Base-by-base conservation (phyloP, 306 rosid genomes). In the Lathyrus tuberosus region DNA sequence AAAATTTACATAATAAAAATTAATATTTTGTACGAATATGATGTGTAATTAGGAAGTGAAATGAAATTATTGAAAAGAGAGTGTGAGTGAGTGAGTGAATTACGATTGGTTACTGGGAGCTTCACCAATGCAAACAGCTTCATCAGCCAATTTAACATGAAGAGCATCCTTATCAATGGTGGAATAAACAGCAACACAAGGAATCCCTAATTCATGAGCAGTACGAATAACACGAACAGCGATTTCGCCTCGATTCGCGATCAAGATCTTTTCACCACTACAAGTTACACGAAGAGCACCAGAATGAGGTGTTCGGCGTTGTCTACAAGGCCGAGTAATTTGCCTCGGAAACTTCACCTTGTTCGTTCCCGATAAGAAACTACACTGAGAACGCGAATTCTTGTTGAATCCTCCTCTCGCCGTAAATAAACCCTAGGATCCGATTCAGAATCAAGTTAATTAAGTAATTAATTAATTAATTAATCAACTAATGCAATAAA, bases 171-270 rank as follows among this genome's bases (percentile, higher is more conserved):
- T 91, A 65, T 95, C 99, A 18, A 91, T 80, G 78, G 95, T 94
- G 22, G 99, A 94, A 88, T 94, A 94, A 58, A 94, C 99, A 74
- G 97, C 97, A 65, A 95, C 96, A 79, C 97, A 95, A 13, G 99
- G 99, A 14, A 94, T 95, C 46, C 99, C 99, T 86, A 95, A 53
- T 72, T 95, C 99, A 82, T 91, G 97, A 41, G 97, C 97, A 17
- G 97, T 94, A 43, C 99, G 85, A 69, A 91, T 94, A 46, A 94
- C 76, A 14, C 97, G 99, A 80, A 94, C 99, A 1, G 99, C 97
- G 73, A 94, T 94, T 70, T 95, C 97, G 41, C 99, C 99, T 85
- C 99, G 80, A 31, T 95, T 95, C 1, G 97, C 97, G 22, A 95
- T 82, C 33, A 95, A 81, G 63, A 95, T 95, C 83, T 95, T 95